phyloP scores from a whole-genome alignment of 2,329 filamentous ascomycete genomes.

The Seiridium unicorne region DNA sequence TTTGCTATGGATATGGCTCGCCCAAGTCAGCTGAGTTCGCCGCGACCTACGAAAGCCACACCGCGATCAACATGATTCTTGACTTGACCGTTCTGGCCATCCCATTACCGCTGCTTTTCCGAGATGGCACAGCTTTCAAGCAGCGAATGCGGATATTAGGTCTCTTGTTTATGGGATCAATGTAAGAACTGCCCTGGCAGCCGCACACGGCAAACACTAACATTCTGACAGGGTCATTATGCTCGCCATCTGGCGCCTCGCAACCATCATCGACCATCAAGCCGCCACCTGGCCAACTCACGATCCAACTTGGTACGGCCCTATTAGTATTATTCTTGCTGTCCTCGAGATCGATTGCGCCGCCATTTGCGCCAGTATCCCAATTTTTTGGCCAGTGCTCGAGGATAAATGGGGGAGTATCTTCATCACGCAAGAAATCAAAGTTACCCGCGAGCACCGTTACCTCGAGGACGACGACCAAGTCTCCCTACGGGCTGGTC shows the following conservation, averaged over 20 bases:
- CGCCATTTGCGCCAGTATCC: slow-evolving; percentile 24
- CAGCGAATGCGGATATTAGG: slow-evolving; percentile 3
- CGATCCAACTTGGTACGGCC: slow-evolving; percentile 32
- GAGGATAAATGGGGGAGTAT: slow-evolving; percentile 22
- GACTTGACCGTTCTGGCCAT: slow-evolving; percentile 18
- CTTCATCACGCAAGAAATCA: slow-evolving; percentile 26
- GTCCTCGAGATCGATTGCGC: slow-evolving; percentile 24
- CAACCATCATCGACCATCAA: slow-evolving; percentile 26
- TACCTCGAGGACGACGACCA: slow-evolving; percentile 20
- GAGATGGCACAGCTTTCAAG: not conserved
- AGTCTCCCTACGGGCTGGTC: slow-evolving; percentile 14
- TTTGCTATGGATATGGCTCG: slow-evolving; percentile 30
- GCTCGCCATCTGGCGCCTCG: slow-evolving; percentile 29
- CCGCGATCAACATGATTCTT: slow-evolving; percentile 29
- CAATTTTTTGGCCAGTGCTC: slow-evolving; percentile 27
- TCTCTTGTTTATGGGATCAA: slow-evolving; percentile 4
- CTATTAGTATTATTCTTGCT: slow-evolving; percentile 22
- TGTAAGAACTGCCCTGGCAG: slow-evolving; percentile 1
- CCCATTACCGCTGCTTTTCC: slow-evolving; percentile 2
- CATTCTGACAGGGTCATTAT: slow-evolving; percentile 19
- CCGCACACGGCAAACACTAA: no score
- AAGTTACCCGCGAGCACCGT: slow-evolving; percentile 21
- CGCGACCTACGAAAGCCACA: slow-evolving; percentile 29
- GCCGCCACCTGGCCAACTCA: slow-evolving; percentile 28
- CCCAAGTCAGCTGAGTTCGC: slow-evolving; percentile 20